Base-by-base conservation (phyloP, 371 early-diverging fungal genomes). In the Syncephalastrum racemosum region DNA sequence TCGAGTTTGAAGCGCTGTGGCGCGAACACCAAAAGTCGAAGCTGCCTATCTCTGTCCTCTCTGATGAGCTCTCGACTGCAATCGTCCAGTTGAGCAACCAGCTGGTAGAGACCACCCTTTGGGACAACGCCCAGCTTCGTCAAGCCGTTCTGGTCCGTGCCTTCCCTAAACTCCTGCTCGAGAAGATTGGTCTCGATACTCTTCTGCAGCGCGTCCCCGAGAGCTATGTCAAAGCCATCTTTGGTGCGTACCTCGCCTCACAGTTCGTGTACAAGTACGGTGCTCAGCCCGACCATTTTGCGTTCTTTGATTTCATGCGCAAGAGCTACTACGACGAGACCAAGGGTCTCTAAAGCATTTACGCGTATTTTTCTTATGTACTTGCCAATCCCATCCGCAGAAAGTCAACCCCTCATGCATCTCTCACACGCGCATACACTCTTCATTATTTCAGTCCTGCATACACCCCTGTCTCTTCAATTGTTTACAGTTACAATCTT, bases 1-100 rank as follows among this genome's bases (percentile, higher is more conserved):
- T 90, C 23, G 98, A 98, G 77, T 98, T 98, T 69, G 98, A 96
- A 70, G 90, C 90, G 49, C 78, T 98, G 53, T 98, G 98, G 98
- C 69, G 77, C 36, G 97, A 98, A 70, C 83, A 87, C 63, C 64
- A 75, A 51, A 84, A 90, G 62, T 91, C 92, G 15, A 80, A 79
- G 54, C 79, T 70, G 16, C 87, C 97, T 18, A 87, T 88, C 56
- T 86, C 93, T 20, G 79, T 97, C 48, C 75, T 98, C n/a, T 92
- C 95, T 1, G 98, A 98, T 63, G 91, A 95, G 45, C 73, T 98
- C 46, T 92, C 93, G 6, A 72, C 83, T 19, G 96, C 96, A 31
- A 97, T 98, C 65, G 92, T 98, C 46, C 85, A 90, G 45, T 82
- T 98, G 53, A 92, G 94, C 68, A 94, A 94, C 67, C 91, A 94